These are phyloP conservation scores for Vigna angularis DNA, from an alignment of 306 rosid species.

Conservation along the genomic window DNA sequence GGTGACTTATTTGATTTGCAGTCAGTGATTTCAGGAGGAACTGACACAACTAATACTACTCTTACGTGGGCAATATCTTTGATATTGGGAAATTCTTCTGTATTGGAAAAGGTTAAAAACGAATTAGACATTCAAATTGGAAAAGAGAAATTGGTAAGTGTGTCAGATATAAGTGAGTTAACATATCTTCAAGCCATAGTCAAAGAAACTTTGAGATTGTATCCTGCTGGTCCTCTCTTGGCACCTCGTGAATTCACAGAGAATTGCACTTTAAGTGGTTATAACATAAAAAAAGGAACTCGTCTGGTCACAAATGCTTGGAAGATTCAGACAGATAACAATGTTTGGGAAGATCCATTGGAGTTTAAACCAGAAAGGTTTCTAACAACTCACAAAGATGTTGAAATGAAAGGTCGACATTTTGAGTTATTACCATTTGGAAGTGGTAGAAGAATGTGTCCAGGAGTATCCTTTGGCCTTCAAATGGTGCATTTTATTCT, in stretches of 20 bases:
- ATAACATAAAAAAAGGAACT: constrained; percentile 25
- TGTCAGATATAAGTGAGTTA: constrained; percentile 17
- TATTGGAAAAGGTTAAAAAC: constrained; percentile 18
- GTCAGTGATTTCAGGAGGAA: neutral
- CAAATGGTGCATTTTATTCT: neutral
- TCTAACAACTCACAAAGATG: constrained; percentile 38
- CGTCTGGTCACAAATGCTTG: constrained; percentile 28
- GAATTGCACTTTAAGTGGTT: constrained; percentile 27
- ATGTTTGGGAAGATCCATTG: constrained; percentile 32
- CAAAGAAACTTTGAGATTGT: constrained; percentile 38
- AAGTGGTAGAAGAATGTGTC: constrained; percentile 42
- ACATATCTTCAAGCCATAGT: constrained; percentile 38
- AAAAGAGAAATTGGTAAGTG: neutral
- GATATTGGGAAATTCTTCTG: constrained; percentile 3
- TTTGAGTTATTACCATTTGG: constrained; percentile 48
- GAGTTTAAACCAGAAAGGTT: constrained; percentile 48
- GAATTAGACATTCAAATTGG: constrained; percentile 40
- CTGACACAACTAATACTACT: neutral
- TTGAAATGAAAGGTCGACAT: constrained; percentile 38
- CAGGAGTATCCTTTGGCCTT: constrained; percentile 28
- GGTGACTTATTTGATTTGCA: neutral
- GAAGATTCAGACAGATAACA: constrained; percentile 32
- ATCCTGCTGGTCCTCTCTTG: neutral
- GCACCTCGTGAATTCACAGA: constrained; percentile 18
- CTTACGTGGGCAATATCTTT: constrained; percentile 35